Evolutionary conservation across 805 yeast species (phyloP), one percentile per base, ranked within the genome.

Genomic region (Aciculoconidium aculeatum): DNA sequence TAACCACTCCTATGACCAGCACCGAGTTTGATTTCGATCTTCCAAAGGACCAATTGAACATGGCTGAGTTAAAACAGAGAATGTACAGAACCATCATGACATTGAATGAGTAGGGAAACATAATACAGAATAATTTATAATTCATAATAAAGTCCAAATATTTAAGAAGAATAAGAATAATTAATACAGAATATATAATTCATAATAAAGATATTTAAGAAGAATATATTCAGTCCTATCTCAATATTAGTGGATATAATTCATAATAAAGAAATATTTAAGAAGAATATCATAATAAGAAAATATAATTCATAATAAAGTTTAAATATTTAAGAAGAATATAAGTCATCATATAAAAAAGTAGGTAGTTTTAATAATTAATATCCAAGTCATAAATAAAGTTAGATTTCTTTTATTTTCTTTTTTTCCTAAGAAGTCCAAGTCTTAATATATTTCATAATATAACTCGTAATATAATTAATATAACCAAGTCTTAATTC

Each of bases 1-100:
- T 29, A 1, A 47, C 48, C 4, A 25, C 30, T 3, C 53, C 57
- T 2, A 51, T 57, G 13, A 25, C 36, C 3, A 23, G 23, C 4
- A 44, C 45, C 13, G 61, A 58, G 15, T 58, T 58, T 31, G 41
- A 42, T 6, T 55, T 50, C 25, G 61, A 56, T 16, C 31, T 36
- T 2, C 30, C 36, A 3, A 40, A 40, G 17, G 37, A 33, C 7
- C 18, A 34, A 20, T 28, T 37, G 23, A 17, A 30, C 15, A 18
- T 27, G 14, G 11, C 17, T n/a, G 34, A 26, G 12, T 30, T 40
- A 16, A 40, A 40, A 20, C 13, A 19, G n/a, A 11, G 18, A 6
- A 25, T 37, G 22, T 40, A 17, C 22, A 20, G 28, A 10, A 26
- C 31, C 11, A 31, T 40, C 10, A 33, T 32, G 35, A 14, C 17